phyloP scores from a whole-genome alignment of 2,329 filamentous ascomycete species.

The Trichoderma guizhouense region DNA sequence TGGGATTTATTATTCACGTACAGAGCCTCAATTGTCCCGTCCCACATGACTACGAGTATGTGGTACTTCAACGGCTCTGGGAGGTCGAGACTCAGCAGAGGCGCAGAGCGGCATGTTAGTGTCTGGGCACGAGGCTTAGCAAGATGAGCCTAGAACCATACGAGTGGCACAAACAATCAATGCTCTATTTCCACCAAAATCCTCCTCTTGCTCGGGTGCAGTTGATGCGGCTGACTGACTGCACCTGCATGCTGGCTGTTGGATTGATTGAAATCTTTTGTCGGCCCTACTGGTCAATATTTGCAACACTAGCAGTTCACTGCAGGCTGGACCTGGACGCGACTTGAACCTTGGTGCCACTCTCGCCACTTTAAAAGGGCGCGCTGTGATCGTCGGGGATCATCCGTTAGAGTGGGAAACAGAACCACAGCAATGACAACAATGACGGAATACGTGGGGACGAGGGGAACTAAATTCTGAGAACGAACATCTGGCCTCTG shows the following conservation, averaged over 20 bases:
- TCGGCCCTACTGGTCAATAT: background rate
- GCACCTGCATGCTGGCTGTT: background rate
- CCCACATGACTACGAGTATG: background rate
- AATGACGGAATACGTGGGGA: slow-evolving; percentile 7
- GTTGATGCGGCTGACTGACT: background rate
- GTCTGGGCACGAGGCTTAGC: background rate
- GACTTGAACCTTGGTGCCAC: background rate
- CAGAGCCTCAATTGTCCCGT: background rate
- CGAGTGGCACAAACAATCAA: background rate
- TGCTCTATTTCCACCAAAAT: background rate
- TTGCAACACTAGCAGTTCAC: background rate
- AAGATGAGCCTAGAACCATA: background rate
- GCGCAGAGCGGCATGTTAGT: background rate
- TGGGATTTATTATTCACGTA: background rate
- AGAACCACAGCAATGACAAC: background rate
- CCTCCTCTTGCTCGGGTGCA: background rate
- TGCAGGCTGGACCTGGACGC: background rate
- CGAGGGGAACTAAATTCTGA: background rate
- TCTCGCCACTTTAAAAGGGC: background rate
- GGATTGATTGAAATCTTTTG: background rate
- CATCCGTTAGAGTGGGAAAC: background rate
- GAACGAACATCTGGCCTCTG: background rate
- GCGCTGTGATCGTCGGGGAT: background rate
- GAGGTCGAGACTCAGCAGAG: background rate
- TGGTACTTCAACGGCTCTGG: background rate